Evolutionary conservation across 805 yeast genomes (phyloP), one percentile per base, ranked within the genome.

Genomic region (Metschnikowia noctiluminum): DNA sequence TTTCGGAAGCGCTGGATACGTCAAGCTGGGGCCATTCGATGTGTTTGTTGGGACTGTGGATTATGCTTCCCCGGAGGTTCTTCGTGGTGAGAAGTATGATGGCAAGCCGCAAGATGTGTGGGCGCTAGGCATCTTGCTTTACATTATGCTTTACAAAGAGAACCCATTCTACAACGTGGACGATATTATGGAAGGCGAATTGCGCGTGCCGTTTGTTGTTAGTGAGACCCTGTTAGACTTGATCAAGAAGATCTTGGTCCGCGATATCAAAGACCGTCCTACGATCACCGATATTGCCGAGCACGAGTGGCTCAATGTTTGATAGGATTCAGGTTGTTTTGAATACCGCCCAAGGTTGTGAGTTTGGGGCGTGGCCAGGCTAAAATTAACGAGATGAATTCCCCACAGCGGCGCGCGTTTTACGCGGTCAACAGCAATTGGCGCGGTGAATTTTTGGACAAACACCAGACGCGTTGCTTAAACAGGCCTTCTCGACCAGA

Each of bases 31-130:
- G 0, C 98, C 98, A 6, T 94, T 92, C 68, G 96, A 92, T 57
- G 96, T 94, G 6, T 92, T 94, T 68, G 98, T 94, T 1, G 99
- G 99, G 2, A 94, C 99, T 0, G 84, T 94, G 39, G 97, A 94
- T 65, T 94, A 92, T 65, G 98, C 98, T 0, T 96, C 98, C 0
- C 99, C 99, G 0, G 99, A 94, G 66, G 96, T 94, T 0, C 73
- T 94, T 34, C 78, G 84, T 44, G 99, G 98, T 2, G 84, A 83
- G 51, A 85, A 91, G 21, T 94, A 92, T 61, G 89, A 82, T 44
- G 99, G 99, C 21, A 85, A 81, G 63, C 92, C 96, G 3, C 99
- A 94, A 65, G 99, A 94, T 68, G 85, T 91, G 2, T 94, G 99
- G 99, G 96, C 98, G 0, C 74, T 92, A 62, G 99, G 99, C 2